These are phyloP conservation scores for Naegleria lovaniensis DNA, from an alignment of 208 protist species.

Conservation along the genomic window DNA sequence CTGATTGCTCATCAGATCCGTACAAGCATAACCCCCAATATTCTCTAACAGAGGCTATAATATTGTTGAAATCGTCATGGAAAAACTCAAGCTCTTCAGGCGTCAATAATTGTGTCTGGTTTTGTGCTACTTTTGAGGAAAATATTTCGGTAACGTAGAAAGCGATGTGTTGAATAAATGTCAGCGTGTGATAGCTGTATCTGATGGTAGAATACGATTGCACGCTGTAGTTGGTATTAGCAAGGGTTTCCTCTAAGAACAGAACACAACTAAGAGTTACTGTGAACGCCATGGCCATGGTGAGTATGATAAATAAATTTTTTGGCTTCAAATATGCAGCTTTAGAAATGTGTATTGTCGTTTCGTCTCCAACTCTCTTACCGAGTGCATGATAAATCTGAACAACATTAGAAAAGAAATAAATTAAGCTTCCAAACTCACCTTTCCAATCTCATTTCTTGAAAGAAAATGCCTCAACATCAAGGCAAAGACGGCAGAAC, in stretches of 20 bases:
- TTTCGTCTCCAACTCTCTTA: not conserved
- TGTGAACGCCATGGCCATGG: not conserved
- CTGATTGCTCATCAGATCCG: not conserved
- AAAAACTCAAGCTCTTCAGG: not conserved
- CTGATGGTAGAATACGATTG: not conserved
- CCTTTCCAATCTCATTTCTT: not conserved
- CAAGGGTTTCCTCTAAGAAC: not conserved
- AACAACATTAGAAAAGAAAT: too few relatives aligned
- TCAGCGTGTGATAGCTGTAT: not conserved
- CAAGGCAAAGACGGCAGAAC: too few relatives aligned
- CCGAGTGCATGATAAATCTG: not conserved
- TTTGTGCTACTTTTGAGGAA: not conserved
- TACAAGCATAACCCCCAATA: not conserved
- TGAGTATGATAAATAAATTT: not conserved
- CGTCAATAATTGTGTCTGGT: not conserved
- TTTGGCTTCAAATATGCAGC: not conserved
- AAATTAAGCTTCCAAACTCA: too few relatives aligned
- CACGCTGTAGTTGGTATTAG: not conserved
- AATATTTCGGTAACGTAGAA: not conserved
- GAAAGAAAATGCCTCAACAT: too few relatives aligned
- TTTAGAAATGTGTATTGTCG: not conserved
- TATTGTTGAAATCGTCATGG: not conserved
- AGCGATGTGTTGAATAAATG: not conserved
- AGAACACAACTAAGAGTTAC: not conserved
- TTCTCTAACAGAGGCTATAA: not conserved